phyloP scores from a whole-genome alignment of 495 filamentous ascomycete genomes.

The Annulohypoxylon nitens region DNA sequence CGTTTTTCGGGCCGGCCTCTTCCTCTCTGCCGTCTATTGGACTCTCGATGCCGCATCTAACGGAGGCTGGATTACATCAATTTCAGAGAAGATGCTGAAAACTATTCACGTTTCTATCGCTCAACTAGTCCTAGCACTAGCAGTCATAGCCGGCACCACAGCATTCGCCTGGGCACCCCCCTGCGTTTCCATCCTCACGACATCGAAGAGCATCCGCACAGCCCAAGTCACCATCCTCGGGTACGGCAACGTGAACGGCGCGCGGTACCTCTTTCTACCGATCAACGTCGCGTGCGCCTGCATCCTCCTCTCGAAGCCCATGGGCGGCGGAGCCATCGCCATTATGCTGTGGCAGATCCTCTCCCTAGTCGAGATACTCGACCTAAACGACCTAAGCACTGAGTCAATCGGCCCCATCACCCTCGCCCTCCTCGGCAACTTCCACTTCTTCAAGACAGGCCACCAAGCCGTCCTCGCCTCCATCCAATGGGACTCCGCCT shows the following conservation, averaged over 20 bases:
- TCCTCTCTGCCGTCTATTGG: conserved; percentile 88
- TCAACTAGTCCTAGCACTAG: conserved; percentile 79
- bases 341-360: conserved; percentile 87
- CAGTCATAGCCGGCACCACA: conserved; percentile 74
- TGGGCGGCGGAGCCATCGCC: conserved; percentile 87
- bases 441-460: conserved; percentile 97
- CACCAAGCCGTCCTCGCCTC: conserved; percentile 89
- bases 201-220: conserved; percentile 53
- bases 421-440: conserved; percentile 86
- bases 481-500: conserved; percentile 98
- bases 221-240: conserved; percentile 81
- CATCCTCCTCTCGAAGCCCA: conserved; percentile 89
- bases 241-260: conserved; percentile 91
- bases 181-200: conserved; percentile 71
- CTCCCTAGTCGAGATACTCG: conserved; percentile 87
- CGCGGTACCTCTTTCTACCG: conserved; percentile 88
- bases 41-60: conserved; percentile 91
- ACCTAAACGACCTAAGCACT: conserved; percentile 75
- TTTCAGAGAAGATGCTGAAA: conserved; percentile 72
- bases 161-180: conserved; percentile 82
- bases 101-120: conserved; percentile 79
- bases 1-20: conserved; percentile 79
- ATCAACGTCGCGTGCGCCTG: conserved; percentile 80
- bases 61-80: conserved; percentile 78
- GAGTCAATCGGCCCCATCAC: conserved; percentile 86